Percentiles rank a stretch among this genome's conserved stretches.
Evolutionary conservation across 2,329 filamentous ascomycete species (phyloP).

Genomic region (Calonectria crousiana): DNA sequence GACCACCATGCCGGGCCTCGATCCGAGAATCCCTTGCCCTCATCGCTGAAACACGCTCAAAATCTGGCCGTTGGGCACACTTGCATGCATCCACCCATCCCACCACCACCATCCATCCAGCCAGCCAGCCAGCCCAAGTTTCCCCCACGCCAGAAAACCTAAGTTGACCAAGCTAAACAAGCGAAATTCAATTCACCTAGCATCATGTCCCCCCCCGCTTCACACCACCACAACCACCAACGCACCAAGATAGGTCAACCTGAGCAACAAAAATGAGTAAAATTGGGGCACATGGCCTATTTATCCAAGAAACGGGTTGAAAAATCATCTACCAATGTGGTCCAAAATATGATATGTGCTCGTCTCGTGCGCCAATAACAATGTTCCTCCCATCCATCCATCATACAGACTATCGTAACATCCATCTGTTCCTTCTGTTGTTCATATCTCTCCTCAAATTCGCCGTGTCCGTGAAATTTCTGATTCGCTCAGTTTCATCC

Average conservation of each 20-base stretch:
- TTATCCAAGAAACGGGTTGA: constrained; percentile 29
- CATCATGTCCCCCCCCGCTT: neutral
- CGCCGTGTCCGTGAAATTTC: constrained; percentile 16
- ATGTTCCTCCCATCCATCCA: neutral
- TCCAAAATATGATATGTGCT: neutral
- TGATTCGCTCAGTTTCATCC: constrained; percentile 17
- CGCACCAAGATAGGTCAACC: constrained; percentile 14
- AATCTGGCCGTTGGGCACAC: constrained; percentile 36
- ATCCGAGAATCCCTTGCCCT: neutral
- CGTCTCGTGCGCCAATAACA: constrained; percentile 13
- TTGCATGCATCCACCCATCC: constrained; percentile 29
- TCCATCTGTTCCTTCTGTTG: neutral
- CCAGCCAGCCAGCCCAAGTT: neutral
- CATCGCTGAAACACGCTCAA: neutral
- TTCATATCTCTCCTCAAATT: constrained; percentile 15
- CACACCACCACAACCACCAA: no score
- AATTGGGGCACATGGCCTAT: constrained; percentile 32
- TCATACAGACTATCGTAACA: constrained; percentile 13
- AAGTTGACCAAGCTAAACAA: neutral
- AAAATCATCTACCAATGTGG: constrained; percentile 6
- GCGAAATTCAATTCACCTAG: neutral
- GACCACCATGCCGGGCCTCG: neutral
- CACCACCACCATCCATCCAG: neutral
- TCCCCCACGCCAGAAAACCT: neutral
- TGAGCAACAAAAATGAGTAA: constrained; percentile 15